Conservation (phyloP, 495 filamentous ascomycete species). For the Aspergillus sclerotiicarbonarius region DNA sequence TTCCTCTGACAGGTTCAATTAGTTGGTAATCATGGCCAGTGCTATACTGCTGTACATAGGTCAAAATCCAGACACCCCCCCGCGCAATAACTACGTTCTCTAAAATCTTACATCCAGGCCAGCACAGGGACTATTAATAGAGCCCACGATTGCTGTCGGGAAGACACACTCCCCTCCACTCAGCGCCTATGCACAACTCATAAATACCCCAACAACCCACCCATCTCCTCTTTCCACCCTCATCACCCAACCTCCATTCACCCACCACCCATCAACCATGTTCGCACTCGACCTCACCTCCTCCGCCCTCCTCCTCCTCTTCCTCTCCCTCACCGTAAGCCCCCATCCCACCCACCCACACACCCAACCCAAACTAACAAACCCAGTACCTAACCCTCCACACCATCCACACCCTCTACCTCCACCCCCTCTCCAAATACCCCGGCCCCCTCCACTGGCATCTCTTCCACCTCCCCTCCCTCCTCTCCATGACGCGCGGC, state of each 20-base stretch:
- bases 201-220: background rate
- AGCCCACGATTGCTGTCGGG: no score
- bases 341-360: background rate
- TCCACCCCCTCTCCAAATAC: constrained; percentile 25
- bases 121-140: no score
- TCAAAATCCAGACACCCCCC: no score
- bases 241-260: background rate
- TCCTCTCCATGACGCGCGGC: background rate
- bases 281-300: no score
- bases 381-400: background rate
- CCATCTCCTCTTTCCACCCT: background rate
- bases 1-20: no score
- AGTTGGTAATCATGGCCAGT: no score
- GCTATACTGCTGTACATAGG: no score
- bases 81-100: no score
- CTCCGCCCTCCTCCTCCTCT: background rate
- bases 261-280: background rate
- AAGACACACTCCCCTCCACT: no score
- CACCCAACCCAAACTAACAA: background rate
- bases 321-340: background rate
- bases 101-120: no score
- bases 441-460: constrained; percentile 25
- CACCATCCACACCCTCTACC: constrained; percentile 21
- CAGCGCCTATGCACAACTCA: no score
- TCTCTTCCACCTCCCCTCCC: constrained; percentile 7